These are phyloP conservation scores for Fallopia convolvulus DNA, from an alignment of 148 eudicot genomes.

Conservation along the genomic window DNA sequence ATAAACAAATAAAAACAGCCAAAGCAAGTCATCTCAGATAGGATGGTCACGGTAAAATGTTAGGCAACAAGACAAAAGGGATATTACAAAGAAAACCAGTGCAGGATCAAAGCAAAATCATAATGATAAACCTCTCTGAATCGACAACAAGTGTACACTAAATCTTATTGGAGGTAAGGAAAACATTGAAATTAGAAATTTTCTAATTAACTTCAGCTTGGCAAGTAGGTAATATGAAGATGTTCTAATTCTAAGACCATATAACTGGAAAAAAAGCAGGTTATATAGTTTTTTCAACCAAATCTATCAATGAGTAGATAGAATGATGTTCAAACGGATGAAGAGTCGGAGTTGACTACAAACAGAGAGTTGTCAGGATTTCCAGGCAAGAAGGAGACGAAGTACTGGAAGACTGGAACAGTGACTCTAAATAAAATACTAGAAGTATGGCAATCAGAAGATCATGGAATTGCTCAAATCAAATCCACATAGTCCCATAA, in stretches of 20 bases:
- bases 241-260: no score
- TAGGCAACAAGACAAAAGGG: neutral
- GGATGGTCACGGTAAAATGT: neutral
- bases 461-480: neutral
- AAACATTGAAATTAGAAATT: no score
- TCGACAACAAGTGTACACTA: neutral
- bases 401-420: neutral
- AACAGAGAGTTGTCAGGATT: no score
- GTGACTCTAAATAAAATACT: neutral
- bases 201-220: no score
- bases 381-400: no score
- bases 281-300: no score
- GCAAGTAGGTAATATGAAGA: no score
- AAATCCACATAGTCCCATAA: neutral
- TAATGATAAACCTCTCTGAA: neutral
- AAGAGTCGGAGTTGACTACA: no score
- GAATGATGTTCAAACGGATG: no score
- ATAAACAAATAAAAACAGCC: neutral
- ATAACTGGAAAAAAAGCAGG: no score
- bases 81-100: constrained; percentile 6
- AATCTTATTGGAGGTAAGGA: no score
- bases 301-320: no score
- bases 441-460: neutral
- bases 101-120: neutral
- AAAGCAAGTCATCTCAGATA: constrained; percentile 13